Evolutionary conservation across 2,329 filamentous ascomycete species (phyloP).

Genomic region (Rhexocercosporidium sp.): DNA sequence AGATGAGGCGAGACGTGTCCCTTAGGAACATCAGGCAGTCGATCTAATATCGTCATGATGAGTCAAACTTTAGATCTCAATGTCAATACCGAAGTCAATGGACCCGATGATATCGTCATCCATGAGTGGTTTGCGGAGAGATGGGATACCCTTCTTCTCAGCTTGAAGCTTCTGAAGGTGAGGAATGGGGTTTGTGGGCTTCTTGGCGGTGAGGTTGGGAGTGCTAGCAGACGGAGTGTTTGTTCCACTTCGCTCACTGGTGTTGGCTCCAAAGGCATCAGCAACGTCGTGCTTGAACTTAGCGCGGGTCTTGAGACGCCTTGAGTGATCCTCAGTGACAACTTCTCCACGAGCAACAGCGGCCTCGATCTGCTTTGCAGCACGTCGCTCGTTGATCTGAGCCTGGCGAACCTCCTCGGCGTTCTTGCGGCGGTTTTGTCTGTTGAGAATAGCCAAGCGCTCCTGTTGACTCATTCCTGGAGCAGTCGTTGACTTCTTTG

Average conservation of each 20-base stretch:
- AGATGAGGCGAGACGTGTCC: background rate
- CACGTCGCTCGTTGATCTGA: constrained; percentile 79
- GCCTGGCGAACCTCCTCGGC: constrained; percentile 90
- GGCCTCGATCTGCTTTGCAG: constrained; percentile 63
- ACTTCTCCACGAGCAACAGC: constrained; percentile 68
- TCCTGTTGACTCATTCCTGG: constrained; percentile 73
- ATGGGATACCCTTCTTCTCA: constrained; percentile 60
- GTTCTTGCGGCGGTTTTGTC: constrained; percentile 82
- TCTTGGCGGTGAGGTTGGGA: constrained; percentile 52
- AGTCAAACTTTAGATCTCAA: constrained; percentile 56
- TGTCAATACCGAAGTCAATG: constrained; percentile 89
- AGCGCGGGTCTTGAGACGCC: constrained; percentile 68
- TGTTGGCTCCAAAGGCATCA: constrained; percentile 50
- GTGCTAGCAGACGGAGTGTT: constrained; percentile 53
- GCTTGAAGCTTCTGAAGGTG: constrained; percentile 51
- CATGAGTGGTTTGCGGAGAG: constrained; percentile 79
- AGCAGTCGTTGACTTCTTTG: constrained; percentile 53
- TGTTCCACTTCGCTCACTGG: constrained; percentile 54
- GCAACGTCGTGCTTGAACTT: constrained; percentile 72
- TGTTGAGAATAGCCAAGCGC: constrained; percentile 81
- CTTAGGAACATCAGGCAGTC: background rate
- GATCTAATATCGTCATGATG: background rate
- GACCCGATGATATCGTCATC: constrained; percentile 93
- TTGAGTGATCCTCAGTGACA: constrained; percentile 61
- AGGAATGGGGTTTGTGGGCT: constrained; percentile 51